phyloP scores from a whole-genome alignment of 805 yeast genomes.

The Teunomyces atbi region DNA sequence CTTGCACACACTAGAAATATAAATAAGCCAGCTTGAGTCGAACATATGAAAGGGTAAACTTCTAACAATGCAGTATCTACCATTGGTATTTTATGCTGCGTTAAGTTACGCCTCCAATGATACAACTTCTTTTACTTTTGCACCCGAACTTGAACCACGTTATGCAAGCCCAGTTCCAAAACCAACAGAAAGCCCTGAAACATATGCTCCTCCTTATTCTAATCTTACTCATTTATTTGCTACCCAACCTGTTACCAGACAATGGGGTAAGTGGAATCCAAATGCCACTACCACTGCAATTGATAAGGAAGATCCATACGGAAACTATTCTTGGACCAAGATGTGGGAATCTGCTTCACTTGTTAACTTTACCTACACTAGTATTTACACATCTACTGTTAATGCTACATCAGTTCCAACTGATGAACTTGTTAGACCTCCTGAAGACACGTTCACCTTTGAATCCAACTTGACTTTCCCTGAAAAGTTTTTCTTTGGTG shows the following conservation, averaged over 20 bases:
- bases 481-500: constrained; percentile 22
- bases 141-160: constrained; percentile 2
- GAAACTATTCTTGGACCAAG: constrained; percentile 19
- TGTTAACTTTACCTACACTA: constrained; percentile 14
- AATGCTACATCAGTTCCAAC: constrained; percentile 18
- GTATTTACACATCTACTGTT: constrained; percentile 8
- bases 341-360: constrained; percentile 14
- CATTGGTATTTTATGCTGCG: neutral
- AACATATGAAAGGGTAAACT: neutral
- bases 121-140: neutral
- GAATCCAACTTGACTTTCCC: constrained; percentile 15
- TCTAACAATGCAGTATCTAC: neutral
- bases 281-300: constrained; percentile 10
- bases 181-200: neutral
- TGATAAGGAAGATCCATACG: constrained; percentile 19
- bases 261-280: constrained; percentile 19
- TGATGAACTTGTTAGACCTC: constrained; percentile 14
- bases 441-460: constrained; percentile 15
- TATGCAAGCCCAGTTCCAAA: constrained; percentile 3
- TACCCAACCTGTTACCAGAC: constrained; percentile 11
- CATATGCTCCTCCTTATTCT: constrained; percentile 1
- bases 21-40: neutral
- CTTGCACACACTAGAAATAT: neutral
- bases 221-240: neutral
- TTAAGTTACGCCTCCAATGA: neutral